phyloP scores from a whole-genome alignment of 306 rosid species.

The Neltuma alba region DNA sequence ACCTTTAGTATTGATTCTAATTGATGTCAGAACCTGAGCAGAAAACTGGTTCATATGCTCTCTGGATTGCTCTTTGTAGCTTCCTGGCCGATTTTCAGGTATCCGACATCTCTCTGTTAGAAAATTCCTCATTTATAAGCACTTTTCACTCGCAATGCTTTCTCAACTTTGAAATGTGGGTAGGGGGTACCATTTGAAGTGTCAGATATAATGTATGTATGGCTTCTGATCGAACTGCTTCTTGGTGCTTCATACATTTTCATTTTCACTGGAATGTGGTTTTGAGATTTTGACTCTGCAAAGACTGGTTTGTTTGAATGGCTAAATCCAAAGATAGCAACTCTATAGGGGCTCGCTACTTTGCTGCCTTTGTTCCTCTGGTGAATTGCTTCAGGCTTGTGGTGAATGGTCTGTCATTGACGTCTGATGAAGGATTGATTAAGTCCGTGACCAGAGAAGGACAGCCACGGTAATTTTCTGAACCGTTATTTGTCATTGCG shows the following conservation, averaged over 20 bases:
- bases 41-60: conserved; percentile 85
- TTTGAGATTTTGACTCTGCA: conserved; percentile 11
- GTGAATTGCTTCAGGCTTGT: conserved; percentile 85
- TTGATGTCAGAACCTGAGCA: conserved; percentile 69
- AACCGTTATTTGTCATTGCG: conserved; percentile 23
- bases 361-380: conserved; percentile 84
- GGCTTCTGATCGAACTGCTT: not conserved
- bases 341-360: conserved; percentile 81
- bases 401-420: conserved; percentile 69
- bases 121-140: not conserved
- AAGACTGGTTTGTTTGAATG: conserved; percentile 42
- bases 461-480: conserved; percentile 61
- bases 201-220: not conserved
- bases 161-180: not conserved
- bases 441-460: conserved; percentile 88
- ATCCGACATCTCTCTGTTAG: conserved; percentile 11
- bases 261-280: not conserved
- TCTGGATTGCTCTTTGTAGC: conserved; percentile 80
- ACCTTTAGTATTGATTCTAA: not conserved
- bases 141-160: not conserved
- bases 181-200: not conserved
- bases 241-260: not conserved
- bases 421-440: conserved; percentile 69
- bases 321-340: conserved; percentile 78
- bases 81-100: conserved; percentile 98